phyloP scores from a whole-genome alignment of 345 rosid species.

The sweet orange (Citrus sinensis) region DNA sequence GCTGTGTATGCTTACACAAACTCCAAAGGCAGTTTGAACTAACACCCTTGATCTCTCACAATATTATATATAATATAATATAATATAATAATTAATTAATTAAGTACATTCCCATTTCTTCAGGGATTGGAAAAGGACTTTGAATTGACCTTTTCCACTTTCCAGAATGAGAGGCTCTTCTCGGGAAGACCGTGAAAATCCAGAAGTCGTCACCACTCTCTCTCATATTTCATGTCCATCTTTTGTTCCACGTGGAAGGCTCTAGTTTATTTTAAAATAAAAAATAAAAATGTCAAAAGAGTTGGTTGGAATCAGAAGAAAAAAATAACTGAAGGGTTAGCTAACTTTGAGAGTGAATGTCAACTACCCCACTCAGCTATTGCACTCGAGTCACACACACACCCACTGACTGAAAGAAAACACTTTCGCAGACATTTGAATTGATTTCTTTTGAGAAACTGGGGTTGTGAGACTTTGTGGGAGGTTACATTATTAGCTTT shows the following conservation, averaged over 20 bases:
- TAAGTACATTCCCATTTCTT: slow-evolving; percentile 5
- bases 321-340: not conserved
- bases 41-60: no score
- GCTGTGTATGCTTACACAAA: slow-evolving; percentile 17
- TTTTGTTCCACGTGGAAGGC: not conserved
- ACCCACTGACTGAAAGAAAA: not conserved
- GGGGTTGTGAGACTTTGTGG: no score
- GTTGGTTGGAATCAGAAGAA: slow-evolving; percentile 23
- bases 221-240: not conserved
- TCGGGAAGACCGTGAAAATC: not conserved
- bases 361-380: not conserved
- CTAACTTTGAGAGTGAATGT: slow-evolving; percentile 7
- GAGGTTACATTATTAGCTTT: no score
- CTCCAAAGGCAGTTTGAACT: slow-evolving; percentile 6
- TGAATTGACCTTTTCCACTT: not conserved
- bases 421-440: no score
- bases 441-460: no score
- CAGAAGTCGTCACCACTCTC: not conserved
- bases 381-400: not conserved
- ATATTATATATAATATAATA: not conserved
- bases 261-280: not conserved
- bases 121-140: slow-evolving; percentile 19
- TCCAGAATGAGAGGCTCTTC: slow-evolving; percentile 16
- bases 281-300: slow-evolving; percentile 3
- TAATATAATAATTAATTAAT: not conserved